A percentile compares a stretch with the other conserved stretches of the same genome.
Evolutionary conservation across 352 stramenopile species (phyloP).

Genomic region (Globisporangium takayamanum): DNA sequence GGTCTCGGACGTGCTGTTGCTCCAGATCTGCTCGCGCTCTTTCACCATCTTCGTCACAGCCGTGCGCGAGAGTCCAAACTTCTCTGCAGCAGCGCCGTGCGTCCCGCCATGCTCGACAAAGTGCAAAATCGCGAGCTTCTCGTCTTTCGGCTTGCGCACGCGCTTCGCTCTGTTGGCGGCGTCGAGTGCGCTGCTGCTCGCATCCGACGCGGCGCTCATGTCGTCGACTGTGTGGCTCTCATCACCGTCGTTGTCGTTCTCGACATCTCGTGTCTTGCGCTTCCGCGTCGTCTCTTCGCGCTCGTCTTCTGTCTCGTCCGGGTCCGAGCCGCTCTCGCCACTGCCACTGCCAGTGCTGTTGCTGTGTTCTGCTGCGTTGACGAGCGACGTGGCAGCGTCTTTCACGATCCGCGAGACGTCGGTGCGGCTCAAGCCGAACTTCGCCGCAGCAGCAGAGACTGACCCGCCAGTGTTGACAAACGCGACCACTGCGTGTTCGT

Average conservation of each 20-base stretch:
- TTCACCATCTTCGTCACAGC: constrained; percentile 62
- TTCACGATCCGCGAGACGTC: constrained; percentile 24
- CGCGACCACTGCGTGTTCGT: constrained; percentile 10
- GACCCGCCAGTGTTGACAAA: constrained; percentile 23
- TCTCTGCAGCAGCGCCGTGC: constrained; percentile 37
- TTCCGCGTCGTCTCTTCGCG: constrained; percentile 3
- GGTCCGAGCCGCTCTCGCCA: constrained; percentile 2
- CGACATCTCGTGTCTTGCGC: constrained; percentile 1
- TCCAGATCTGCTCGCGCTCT: constrained; percentile 32
- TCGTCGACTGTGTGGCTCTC: background rate
- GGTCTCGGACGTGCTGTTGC: background rate
- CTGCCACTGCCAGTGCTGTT: background rate
- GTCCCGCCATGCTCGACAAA: constrained; percentile 49
- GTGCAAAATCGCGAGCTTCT: constrained; percentile 46
- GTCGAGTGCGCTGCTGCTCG: constrained; percentile 10
- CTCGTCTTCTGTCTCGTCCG: constrained; percentile 2
- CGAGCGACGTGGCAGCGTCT: constrained; percentile 5
- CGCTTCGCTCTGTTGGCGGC: constrained; percentile 14
- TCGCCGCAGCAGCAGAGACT: constrained; percentile 17
- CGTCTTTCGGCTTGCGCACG: constrained; percentile 37
- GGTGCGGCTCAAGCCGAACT: constrained; percentile 22
- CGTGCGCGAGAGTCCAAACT: constrained; percentile 49
- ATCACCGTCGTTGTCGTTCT: background rate
- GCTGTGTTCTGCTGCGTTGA: background rate
- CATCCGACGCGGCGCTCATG: background rate